Evolutionary conservation across 2,329 filamentous ascomycete genomes (phyloP).

Genomic region (Clonostachys byssicola): DNA sequence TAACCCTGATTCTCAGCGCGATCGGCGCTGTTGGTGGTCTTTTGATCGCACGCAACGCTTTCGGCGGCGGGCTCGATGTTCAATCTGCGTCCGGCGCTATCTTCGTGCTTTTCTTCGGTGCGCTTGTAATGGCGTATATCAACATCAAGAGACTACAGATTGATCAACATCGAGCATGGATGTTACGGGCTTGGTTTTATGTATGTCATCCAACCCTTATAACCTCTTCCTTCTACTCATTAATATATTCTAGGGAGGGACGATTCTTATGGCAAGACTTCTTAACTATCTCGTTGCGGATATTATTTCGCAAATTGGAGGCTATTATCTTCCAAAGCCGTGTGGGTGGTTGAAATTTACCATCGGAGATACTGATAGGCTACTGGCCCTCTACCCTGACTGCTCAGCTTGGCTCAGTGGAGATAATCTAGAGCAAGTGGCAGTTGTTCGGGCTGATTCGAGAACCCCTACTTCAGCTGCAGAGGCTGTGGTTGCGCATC

Average conservation of each 20-base stretch:
- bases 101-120: constrained; percentile 35
- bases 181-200: constrained; percentile 51
- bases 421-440: too few species aligned
- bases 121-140: constrained; percentile 41
- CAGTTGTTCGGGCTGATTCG: constrained; percentile 10
- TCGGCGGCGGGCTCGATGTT: constrained; percentile 49
- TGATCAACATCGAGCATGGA: constrained; percentile 61
- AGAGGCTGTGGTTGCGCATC: constrained; percentile 30
- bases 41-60: constrained; percentile 44
- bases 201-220: constrained; percentile 16
- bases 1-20: constrained; percentile 41
- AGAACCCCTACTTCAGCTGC: not conserved
- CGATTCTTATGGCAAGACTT: constrained; percentile 45
- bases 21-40: constrained; percentile 42
- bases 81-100: constrained; percentile 39
- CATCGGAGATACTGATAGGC: constrained; percentile 1
- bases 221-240: too few species aligned
- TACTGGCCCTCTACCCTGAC: not conserved
- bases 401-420: too few species aligned
- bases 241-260: constrained; percentile 21
- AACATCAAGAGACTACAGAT: constrained; percentile 59
- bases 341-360: not conserved
- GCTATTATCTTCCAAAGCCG: not conserved
- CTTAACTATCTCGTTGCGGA: constrained; percentile 32
- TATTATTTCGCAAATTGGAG: constrained; percentile 21